Base-by-base conservation (phyloP, 768 basidiomycete species). In the Royoungia palumana region DNA sequence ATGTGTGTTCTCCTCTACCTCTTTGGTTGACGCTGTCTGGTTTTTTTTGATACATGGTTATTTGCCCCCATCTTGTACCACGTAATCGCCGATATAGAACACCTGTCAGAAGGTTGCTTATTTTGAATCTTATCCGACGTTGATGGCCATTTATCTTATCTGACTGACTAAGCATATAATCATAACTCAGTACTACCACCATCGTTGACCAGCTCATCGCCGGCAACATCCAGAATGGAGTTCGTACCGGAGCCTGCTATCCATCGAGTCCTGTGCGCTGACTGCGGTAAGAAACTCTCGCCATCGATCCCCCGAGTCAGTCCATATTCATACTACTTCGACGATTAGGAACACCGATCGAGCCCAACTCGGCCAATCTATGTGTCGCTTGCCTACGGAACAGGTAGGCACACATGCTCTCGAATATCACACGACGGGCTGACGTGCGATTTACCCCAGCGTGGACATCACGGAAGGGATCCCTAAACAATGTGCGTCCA, bases 391-490 rank as follows among this genome's bases (percentile, higher is more conserved):
- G 94, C 63, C 75, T 96, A 37, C 72, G 93, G 47, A 95, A 94
- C 77, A 85, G 86, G 87, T 87, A 64, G 53, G 85, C 69, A 14
- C 8, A 6, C 28, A 32, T 1, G 13, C 2, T 7, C 50, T 17
- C 44, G 34, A n/a, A 0, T n/a, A 43, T 50, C 19, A 11, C 13
- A 13, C 39, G 12, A 28, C 27, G 24, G 6, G 2, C 25, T 46
- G 49, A 53, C 8, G 44, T 41, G 2, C 21, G 13, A 24, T 39
- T 20, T 6, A 24, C 19, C 41, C 35, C 5, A 92, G 89, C 8
- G 84, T 98, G 52, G 96, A 99, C 67, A 95, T 99, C 64, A 98
- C 94, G 1, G 95, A 98, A 65, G 94, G 93, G 13, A 98, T 98
- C 44, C 95, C 94, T 7, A 97, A 94, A 64, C 90, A 91, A 81